phyloP scores from a whole-genome alignment of 1,284 basidiomycete species.

The Meripilus lineatus region DNA sequence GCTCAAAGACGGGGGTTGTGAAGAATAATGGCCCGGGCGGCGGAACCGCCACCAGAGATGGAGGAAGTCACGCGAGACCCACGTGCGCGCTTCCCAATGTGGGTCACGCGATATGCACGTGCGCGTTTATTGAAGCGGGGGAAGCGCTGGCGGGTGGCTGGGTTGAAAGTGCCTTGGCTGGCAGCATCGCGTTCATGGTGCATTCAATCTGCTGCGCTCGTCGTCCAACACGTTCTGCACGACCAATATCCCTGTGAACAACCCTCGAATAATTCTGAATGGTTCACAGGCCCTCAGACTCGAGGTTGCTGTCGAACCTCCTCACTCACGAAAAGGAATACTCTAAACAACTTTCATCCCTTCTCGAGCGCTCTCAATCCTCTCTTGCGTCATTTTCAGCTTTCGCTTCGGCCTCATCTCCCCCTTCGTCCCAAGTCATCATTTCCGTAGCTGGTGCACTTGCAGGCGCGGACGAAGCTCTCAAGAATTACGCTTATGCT shows the following conservation, averaged over 20 bases:
- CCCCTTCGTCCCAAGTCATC: slow-evolving; percentile 52
- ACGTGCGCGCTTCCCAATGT: too few species aligned
- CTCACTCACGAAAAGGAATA: slow-evolving; percentile 69
- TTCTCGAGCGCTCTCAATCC: slow-evolving; percentile 55
- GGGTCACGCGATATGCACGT: too few species aligned
- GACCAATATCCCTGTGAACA: background rate
- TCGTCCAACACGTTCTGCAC: background rate
- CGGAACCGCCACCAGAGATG: too few species aligned
- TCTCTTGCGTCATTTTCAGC: slow-evolving; percentile 66
- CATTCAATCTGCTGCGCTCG: background rate
- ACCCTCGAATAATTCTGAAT: slow-evolving; percentile 35
- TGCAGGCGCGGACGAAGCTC: slow-evolving; percentile 60
- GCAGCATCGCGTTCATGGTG: too few species aligned
- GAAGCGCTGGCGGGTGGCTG: too few species aligned
- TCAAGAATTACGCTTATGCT: slow-evolving; percentile 51
- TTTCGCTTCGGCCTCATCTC: slow-evolving; percentile 63
- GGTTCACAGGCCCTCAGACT: slow-evolving; percentile 71
- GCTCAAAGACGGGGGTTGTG: too few species aligned
- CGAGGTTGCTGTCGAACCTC: slow-evolving; percentile 62
- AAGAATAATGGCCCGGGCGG: too few species aligned
- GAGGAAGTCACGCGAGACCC: too few species aligned
- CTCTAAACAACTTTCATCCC: slow-evolving; percentile 47
- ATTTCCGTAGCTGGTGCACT: slow-evolving; percentile 55
- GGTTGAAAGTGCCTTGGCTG: too few species aligned
- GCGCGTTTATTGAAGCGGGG: too few species aligned